Evolutionary conservation across 495 filamentous ascomycete species (phyloP).

Genomic region (Terfezia claveryi): DNA sequence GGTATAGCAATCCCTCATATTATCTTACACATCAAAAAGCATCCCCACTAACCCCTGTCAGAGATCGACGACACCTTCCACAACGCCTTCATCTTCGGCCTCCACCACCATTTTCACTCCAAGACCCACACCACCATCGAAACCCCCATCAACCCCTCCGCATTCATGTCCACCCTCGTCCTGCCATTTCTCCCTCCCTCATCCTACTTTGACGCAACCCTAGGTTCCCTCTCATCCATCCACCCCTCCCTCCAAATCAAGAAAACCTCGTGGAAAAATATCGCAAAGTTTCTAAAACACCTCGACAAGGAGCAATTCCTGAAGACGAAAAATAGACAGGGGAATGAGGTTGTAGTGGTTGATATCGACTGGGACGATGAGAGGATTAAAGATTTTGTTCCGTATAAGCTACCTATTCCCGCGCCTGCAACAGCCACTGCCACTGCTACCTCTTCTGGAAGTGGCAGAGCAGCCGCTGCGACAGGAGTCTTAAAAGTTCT

Average conservation of each 20-base stretch:
- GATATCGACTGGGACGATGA: slow-evolving; percentile 44
- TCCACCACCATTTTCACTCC: slow-evolving; percentile 29
- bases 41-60: slow-evolving; percentile 7
- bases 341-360: slow-evolving; percentile 40
- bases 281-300: slow-evolving; percentile 51
- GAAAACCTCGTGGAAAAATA: slow-evolving; percentile 54
- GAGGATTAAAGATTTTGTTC: slow-evolving; percentile 33
- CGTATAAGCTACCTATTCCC: slow-evolving; percentile 38
- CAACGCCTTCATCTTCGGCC: slow-evolving; percentile 44
- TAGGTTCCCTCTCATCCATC: slow-evolving; percentile 21
- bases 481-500: slow-evolving; percentile 36
- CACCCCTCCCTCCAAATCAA: slow-evolving; percentile 43
- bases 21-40: not conserved
- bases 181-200: slow-evolving; percentile 40
- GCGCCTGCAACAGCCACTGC: slow-evolving; percentile 17
- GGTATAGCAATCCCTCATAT: slow-evolving; percentile 20
- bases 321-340: slow-evolving; percentile 43
- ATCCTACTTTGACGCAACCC: slow-evolving; percentile 26
- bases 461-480: slow-evolving; percentile 21
- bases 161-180: slow-evolving; percentile 41
- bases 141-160: slow-evolving; percentile 42
- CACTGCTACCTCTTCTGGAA: slow-evolving; percentile 4
- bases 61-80: slow-evolving; percentile 50
- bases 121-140: slow-evolving; percentile 36
- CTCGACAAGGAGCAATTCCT: slow-evolving; percentile 42